Evolutionary conservation across 495 filamentous ascomycete species (phyloP).

Genomic region (Letharia lupina): DNA sequence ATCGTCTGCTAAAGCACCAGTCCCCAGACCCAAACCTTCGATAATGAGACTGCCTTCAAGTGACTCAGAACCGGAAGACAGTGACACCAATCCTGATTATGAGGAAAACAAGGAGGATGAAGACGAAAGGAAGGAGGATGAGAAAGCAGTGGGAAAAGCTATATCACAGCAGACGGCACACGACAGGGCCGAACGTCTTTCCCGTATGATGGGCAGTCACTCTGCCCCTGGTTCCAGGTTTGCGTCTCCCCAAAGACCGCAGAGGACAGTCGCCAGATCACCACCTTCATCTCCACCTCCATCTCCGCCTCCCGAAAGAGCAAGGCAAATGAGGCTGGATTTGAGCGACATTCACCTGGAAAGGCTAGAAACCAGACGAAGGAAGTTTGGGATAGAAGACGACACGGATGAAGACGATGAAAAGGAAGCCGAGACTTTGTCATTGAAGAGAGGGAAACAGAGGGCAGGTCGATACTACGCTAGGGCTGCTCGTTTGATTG

Average conservation of each 20-base stretch:
- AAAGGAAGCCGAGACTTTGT: neutral
- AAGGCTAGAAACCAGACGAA: slow-evolving; percentile 19
- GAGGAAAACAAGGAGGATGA: neutral
- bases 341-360: slow-evolving; percentile 25
- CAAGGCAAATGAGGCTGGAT: slow-evolving; percentile 16
- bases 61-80: neutral
- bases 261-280: slow-evolving; percentile 14
- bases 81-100: neutral
- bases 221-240: slow-evolving; percentile 25
- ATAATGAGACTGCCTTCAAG: slow-evolving; percentile 15
- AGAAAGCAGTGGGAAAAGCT: slow-evolving; percentile 17
- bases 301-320: slow-evolving; percentile 14
- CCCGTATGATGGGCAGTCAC: slow-evolving; percentile 23
- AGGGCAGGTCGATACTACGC: slow-evolving; percentile 7
- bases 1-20: slow-evolving; percentile 8
- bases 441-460: neutral
- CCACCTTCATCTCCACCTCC: slow-evolving; percentile 23
- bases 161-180: slow-evolving; percentile 24
- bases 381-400: slow-evolving; percentile 26
- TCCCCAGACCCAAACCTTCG: slow-evolving; percentile 10
- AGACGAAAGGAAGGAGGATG: slow-evolving; percentile 13
- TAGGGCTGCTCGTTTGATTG: slow-evolving; percentile 18
- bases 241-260: slow-evolving; percentile 15
- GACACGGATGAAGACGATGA: slow-evolving; percentile 23
- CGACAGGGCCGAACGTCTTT: slow-evolving; percentile 24